These are phyloP conservation scores for Cyclotella kingstonii DNA, from an alignment of 108 stramenopile genomes.

Conservation along the genomic window DNA sequence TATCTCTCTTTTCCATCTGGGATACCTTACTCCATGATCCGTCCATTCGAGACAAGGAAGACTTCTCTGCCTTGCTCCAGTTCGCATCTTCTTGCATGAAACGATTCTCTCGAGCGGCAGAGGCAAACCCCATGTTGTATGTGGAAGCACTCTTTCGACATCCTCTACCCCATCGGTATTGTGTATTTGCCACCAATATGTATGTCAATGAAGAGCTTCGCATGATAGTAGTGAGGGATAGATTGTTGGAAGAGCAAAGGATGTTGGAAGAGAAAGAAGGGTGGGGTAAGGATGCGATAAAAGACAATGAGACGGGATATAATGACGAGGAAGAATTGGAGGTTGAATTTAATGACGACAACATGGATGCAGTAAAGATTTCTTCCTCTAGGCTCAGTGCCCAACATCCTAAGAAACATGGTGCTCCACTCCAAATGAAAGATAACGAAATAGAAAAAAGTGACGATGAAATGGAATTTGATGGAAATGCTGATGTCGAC, in stretches of 20 bases:
- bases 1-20: constrained; percentile 59
- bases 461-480: too few relatives aligned
- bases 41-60: constrained; percentile 50
- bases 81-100: constrained; percentile 66
- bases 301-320: not conserved
- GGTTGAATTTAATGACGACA: constrained; percentile 54
- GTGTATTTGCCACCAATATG: constrained; percentile 65
- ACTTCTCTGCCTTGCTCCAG: constrained; percentile 48
- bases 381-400: constrained; percentile 6
- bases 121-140: constrained; percentile 72
- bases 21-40: constrained; percentile 74
- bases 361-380: constrained; percentile 15
- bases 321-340: constrained; percentile 49
- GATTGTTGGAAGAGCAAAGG: constrained; percentile 60
- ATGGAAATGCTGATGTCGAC: too few relatives aligned
- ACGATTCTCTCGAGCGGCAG: constrained; percentile 64
- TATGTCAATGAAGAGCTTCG: constrained; percentile 84
- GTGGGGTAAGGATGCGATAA: constrained; percentile 29
- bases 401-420: constrained; percentile 6
- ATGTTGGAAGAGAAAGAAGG: constrained; percentile 24
- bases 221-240: constrained; percentile 78
- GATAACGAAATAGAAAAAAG: not conserved
- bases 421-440: not conserved
- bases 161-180: constrained; percentile 68
- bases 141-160: constrained; percentile 81